A percentile compares a stretch with the other conserved stretches of the same genome.
Conservation (phyloP, 352 stramenopile species). For the Phytophthora constricta region DNA sequence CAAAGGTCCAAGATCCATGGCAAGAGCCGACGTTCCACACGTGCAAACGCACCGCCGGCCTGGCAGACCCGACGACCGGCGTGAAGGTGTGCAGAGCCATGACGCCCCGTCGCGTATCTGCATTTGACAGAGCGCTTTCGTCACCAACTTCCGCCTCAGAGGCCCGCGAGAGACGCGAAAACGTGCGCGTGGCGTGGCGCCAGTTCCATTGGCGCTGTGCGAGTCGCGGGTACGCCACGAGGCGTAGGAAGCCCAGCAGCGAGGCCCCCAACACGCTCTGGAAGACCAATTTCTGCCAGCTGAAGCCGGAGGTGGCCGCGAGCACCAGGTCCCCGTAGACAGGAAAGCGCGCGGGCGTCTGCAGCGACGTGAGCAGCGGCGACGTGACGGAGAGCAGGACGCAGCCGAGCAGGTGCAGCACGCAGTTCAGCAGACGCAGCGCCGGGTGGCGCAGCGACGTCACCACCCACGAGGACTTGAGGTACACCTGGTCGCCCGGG, state of each 20-base stretch:
- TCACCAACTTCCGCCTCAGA: background rate
- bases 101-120: background rate
- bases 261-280: constrained; percentile 27
- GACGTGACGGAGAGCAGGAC: constrained; percentile 53
- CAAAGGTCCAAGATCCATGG: constrained; percentile 67
- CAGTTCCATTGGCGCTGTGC: constrained; percentile 61
- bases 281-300: constrained; percentile 43
- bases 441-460: constrained; percentile 50
- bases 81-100: constrained; percentile 36
- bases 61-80: constrained; percentile 9
- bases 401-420: constrained; percentile 37
- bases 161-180: constrained; percentile 36
- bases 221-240: constrained; percentile 46
- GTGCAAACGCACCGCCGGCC: constrained; percentile 20
- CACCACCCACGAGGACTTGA: constrained; percentile 48
- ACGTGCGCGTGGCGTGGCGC: constrained; percentile 35
- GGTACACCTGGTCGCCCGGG: constrained; percentile 28
- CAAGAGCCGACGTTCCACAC: constrained; percentile 31
- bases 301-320: constrained; percentile 23
- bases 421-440: constrained; percentile 43
- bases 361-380: constrained; percentile 43
- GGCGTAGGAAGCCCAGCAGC: constrained; percentile 42
- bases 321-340: constrained; percentile 42
- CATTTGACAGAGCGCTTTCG: background rate
- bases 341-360: constrained; percentile 44